These are phyloP conservation scores for Sporopachydermia lactativora DNA, from an alignment of 805 yeast genomes.

Conservation along the genomic window DNA sequence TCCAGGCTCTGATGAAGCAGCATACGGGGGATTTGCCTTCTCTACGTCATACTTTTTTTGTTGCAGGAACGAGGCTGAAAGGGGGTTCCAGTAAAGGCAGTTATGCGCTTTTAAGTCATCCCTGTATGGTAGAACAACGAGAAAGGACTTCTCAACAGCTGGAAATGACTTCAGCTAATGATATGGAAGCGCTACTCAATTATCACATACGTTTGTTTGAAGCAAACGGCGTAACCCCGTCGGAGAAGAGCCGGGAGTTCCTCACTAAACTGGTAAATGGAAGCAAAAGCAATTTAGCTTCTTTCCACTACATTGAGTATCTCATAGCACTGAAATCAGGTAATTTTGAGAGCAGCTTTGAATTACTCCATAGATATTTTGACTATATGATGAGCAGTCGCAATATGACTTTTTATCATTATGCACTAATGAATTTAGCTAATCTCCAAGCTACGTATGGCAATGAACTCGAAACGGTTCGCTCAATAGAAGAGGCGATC, in stretches of 20 bases:
- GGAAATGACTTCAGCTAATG: conserved; percentile 8
- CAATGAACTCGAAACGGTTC: conserved; percentile 51
- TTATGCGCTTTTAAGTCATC: conserved; percentile 1
- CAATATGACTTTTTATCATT: conserved; percentile 55
- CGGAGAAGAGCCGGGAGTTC: conserved; percentile 22
- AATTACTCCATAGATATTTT: conserved; percentile 45
- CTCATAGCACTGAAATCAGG: conserved; percentile 41
- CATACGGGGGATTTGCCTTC: conserved; percentile 3
- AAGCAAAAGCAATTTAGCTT: conserved; percentile 25
- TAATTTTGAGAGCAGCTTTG: conserved; percentile 40
- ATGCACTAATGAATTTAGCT: conserved; percentile 61
- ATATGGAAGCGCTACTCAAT: conserved; percentile 24
- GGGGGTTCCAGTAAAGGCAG: conserved; percentile 4
- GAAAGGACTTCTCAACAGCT: conserved; percentile 3
- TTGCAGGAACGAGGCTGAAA: conserved; percentile 7
- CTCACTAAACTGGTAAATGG: conserved; percentile 27
- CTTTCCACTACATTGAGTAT: conserved; percentile 42
- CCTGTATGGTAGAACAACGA: conserved; percentile 1
- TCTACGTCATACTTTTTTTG: conserved; percentile 7
- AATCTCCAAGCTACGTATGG: conserved; percentile 57
- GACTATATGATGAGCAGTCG: conserved; percentile 64
- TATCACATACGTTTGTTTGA: conserved; percentile 36
- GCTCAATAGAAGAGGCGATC: conserved; percentile 78
- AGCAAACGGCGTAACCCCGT: conserved; percentile 28
- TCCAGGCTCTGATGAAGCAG: conserved; percentile 4